Percentiles rank a stretch among this genome's conserved stretches.
Evolutionary conservation across 139 green algal genomes (phyloP).

Genomic region (Micromonas pusilla): DNA sequence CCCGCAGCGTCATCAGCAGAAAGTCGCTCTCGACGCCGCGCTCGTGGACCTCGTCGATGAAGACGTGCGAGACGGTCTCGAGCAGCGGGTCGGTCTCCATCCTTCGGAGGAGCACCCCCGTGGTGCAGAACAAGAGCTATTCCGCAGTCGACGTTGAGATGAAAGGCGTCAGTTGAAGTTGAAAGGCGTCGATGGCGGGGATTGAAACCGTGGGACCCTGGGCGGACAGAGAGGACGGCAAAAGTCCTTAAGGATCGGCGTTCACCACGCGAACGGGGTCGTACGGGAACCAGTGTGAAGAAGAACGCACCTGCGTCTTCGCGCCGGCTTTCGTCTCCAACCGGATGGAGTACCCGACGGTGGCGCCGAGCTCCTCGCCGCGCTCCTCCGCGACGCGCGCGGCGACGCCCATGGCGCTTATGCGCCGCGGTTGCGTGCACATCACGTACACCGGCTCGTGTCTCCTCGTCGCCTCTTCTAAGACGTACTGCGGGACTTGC

Average conservation of each 20-base stretch:
- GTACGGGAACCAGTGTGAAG: too few species aligned
- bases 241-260: too few species aligned
- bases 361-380: constrained; percentile 47
- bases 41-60: constrained; percentile 67
- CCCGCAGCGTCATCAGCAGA: constrained; percentile 51
- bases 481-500: constrained; percentile 61
- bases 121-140: constrained; percentile 68
- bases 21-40: constrained; percentile 52
- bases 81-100: constrained; percentile 27
- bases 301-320: too few species aligned
- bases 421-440: constrained; percentile 50
- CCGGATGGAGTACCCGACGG: constrained; percentile 79
- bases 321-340: constrained; percentile 53
- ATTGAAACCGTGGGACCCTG: too few species aligned
- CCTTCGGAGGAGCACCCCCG: constrained; percentile 57
- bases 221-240: too few species aligned
- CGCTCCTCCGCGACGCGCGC: constrained; percentile 50
- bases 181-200: too few species aligned
- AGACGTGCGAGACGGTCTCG: constrained; percentile 46
- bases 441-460: neutral
- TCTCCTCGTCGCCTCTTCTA: neutral
- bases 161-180: too few species aligned
- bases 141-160: too few species aligned
- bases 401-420: constrained; percentile 48
- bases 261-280: too few species aligned